These are phyloP conservation scores for Cryphonectria carpinicola DNA, from an alignment of 2,329 filamentous ascomycete genomes.

Conservation along the genomic window DNA sequence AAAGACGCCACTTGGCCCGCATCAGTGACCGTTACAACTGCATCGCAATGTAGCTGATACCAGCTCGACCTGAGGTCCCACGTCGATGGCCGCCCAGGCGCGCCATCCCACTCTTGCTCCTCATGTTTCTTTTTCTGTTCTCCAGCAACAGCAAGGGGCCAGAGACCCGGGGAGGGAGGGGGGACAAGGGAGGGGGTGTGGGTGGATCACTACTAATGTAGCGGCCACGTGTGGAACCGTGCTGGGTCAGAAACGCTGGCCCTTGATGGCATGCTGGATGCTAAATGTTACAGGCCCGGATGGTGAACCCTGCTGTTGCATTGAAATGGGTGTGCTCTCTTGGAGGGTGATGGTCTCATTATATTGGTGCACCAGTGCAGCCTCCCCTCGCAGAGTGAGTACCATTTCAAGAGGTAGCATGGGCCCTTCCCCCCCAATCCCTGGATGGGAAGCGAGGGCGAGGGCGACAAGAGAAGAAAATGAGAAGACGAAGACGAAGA, in stretches of 20 bases:
- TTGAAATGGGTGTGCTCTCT: not conserved
- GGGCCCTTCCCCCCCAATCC: too few relatives aligned
- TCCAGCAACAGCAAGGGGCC: too few relatives aligned
- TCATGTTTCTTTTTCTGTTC: not conserved
- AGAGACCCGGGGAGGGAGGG: not conserved
- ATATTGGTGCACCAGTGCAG: not conserved
- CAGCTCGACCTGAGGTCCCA: not conserved
- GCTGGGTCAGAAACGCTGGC: not conserved
- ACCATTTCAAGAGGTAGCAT: not conserved
- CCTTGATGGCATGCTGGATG: not conserved
- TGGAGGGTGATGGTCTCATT: not conserved
- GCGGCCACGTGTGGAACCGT: not conserved
- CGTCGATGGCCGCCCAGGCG: not conserved
- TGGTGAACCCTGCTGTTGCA: slow-evolving; percentile 13
- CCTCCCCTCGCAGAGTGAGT: not conserved
- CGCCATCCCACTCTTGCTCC: not conserved
- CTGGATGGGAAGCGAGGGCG: too few relatives aligned
- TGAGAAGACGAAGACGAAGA: not conserved
- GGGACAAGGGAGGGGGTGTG: not conserved
- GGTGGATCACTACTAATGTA: not conserved
- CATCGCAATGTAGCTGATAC: slow-evolving; percentile 11
- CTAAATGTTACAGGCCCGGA: not conserved
- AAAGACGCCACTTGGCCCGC: slow-evolving; percentile 16
- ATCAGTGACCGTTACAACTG: slow-evolving; percentile 10
- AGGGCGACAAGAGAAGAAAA: too few relatives aligned